Conservation (phyloP, 2,329 filamentous ascomycete genomes). For the Microdochium trichocladiopsis region DNA sequence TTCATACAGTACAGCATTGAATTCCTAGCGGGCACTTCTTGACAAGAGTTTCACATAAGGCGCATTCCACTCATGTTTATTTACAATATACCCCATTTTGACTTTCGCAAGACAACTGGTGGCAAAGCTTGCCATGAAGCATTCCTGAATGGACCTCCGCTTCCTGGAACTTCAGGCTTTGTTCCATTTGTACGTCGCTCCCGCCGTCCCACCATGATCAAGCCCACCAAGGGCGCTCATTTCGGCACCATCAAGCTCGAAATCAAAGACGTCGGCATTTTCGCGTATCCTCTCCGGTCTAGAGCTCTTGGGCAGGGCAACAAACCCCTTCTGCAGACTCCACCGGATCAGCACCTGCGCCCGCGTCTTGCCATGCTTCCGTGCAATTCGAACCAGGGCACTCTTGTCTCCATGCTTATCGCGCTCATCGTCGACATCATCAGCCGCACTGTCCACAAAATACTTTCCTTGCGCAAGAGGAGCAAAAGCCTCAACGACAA, state of each 20-base stretch:
- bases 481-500: conserved; percentile 39
- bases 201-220: conserved; percentile 37
- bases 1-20: too few relatives aligned
- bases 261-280: conserved; percentile 56
- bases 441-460: neutral
- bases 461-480: conserved; percentile 28
- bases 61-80: too few relatives aligned
- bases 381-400: conserved; percentile 50
- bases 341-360: conserved; percentile 65
- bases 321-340: conserved; percentile 62
- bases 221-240: conserved; percentile 45
- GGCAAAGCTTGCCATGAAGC: too few relatives aligned
- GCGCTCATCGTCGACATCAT: neutral
- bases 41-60: too few relatives aligned
- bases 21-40: too few relatives aligned
- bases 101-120: too few relatives aligned
- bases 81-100: too few relatives aligned
- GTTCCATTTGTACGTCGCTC: neutral
- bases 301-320: conserved; percentile 62
- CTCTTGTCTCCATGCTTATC: conserved; percentile 53
- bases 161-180: neutral
- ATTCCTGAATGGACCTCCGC: too few relatives aligned
- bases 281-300: conserved; percentile 48
- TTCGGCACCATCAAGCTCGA: conserved; percentile 48
- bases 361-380: conserved; percentile 52